Evolutionary conservation across 225 moss, liverwort and hornwort genomes (phyloP).

Genomic region (Pseudoscleropodium purum): DNA sequence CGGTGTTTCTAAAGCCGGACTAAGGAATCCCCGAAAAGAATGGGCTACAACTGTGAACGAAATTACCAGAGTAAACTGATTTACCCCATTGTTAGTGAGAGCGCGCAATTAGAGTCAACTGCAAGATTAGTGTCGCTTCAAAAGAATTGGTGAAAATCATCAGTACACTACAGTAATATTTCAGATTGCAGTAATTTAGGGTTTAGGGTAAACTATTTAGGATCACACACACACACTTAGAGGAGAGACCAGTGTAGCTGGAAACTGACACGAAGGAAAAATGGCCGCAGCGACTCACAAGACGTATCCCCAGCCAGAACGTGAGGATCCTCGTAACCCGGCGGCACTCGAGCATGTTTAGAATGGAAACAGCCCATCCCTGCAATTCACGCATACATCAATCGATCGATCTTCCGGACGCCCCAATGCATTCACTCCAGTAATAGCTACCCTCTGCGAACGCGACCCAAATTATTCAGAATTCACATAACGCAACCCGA

Average conservation of each 20-base stretch:
- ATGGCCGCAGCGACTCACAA: constrained; percentile 40
- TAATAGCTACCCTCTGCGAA: neutral
- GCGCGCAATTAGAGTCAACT: neutral
- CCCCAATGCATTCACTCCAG: neutral
- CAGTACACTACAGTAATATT: neutral
- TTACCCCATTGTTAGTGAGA: neutral
- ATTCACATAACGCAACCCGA: neutral
- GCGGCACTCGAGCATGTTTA: constrained; percentile 40
- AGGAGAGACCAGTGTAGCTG: neutral
- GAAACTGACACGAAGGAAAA: neutral
- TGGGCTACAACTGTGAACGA: neutral
- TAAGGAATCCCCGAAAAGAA: neutral
- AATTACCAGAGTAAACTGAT: neutral
- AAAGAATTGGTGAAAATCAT: neutral
- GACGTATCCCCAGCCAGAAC: constrained; percentile 52
- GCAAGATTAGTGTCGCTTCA: neutral
- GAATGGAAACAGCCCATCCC: constrained; percentile 82
- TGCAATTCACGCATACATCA: neutral
- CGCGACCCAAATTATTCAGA: neutral
- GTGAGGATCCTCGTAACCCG: constrained; percentile 68
- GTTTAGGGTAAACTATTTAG: no score
- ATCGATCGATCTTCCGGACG: neutral
- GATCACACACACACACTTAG: neutral
- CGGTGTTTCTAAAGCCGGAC: neutral
- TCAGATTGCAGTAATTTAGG: neutral